Evolutionary conservation across 345 rosid genomes (phyloP), one percentile per base, ranked within the genome.

Genomic region (Lumnitzera littorea): DNA sequence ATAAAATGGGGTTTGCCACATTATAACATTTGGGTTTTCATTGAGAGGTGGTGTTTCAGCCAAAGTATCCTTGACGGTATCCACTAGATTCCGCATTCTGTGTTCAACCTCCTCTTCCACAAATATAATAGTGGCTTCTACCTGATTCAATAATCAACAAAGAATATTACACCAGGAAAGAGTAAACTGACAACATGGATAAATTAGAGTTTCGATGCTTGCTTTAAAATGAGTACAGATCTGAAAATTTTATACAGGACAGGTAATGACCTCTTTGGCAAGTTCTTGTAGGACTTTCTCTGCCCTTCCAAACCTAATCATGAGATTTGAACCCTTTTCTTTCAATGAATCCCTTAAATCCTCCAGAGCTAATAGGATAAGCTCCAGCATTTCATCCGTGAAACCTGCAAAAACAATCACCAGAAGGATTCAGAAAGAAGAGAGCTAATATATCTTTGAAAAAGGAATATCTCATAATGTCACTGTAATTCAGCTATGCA

Each of bases 101-200:
- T 79, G 78, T 70, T 91, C 98, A 6, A 82, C 90, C 76, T 91
- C 98, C 62, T 80, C 84, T 76, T 91, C 95, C 41, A 77, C 76
- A 76, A 81, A 76, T 54, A 91, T 66, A 58, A 51, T 62, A 15
- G 84, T 72, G 63, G 84, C 91, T 70, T 67, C 75, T 46, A 84
- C 84, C 98, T 91, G 78, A 72, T 68, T 56, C 78, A 68, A 64
- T 67, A 36, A 57, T 53, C 51, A n/a, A 24, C 5, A 46, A 56
- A 31, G 48, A 27, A 64, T 47, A 16, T 31, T 31, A 52, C 72
- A 27, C 62, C 23, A 24, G n/a, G 48, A 50, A 25, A 27, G 24
- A 27, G 16, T 27, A 62, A 47, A 23, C 11, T 36, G 7, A 36
- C 43, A 4, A 36, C 9, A 36, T 9, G 7, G 43, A 36, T 9